A percentile compares a stretch with the other conserved stretches of the same genome.
phyloP scores from a whole-genome alignment of 805 yeast genomes.

The Cyberlindnera mycetangii region DNA sequence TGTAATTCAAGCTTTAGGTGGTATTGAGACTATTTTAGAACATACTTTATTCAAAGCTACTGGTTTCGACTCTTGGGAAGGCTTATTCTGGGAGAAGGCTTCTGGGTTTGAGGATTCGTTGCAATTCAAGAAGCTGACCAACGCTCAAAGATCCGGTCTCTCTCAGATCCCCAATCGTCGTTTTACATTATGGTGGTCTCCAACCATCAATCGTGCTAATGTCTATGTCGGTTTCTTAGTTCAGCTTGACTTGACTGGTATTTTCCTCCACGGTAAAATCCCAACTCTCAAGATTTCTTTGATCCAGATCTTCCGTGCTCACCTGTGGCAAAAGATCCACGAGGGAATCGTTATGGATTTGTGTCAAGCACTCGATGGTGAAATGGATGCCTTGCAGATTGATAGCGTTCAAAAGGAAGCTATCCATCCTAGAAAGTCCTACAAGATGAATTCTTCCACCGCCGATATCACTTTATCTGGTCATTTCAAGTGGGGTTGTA shows the following conservation, averaged over 20 bases:
- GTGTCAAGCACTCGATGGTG: constrained; percentile 88
- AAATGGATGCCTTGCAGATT: constrained; percentile 76
- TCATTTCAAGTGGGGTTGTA: constrained; percentile 77
- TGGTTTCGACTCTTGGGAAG: constrained; percentile 98
- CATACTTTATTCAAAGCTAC: constrained; percentile 96
- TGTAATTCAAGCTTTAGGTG: constrained; percentile 96
- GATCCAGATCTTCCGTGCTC: constrained; percentile 96
- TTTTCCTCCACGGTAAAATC: constrained; percentile 94
- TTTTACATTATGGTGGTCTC: constrained; percentile 99
- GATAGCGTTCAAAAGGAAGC: constrained; percentile 87
- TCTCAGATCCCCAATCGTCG: constrained; percentile 97
- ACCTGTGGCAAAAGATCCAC: constrained; percentile 98
- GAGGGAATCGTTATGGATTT: constrained; percentile 92
- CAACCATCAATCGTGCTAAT: constrained; percentile 96
- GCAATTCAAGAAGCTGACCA: constrained; percentile 91
- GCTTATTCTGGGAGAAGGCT: constrained; percentile 97
- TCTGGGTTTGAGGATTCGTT: constrained; percentile 96
- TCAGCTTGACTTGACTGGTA: constrained; percentile 94
- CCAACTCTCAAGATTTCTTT: constrained; percentile 95
- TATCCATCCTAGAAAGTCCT: constrained; percentile 95
- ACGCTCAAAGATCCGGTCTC: constrained; percentile 96
- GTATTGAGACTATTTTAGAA: constrained; percentile 92
- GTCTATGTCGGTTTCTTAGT: constrained; percentile 97
- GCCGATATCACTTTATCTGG: constrained; percentile 85
- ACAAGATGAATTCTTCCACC: constrained; percentile 92